Evolutionary conservation across 176 grass and related monocot species (phyloP).

Genomic region (Triticum timopheevii): DNA sequence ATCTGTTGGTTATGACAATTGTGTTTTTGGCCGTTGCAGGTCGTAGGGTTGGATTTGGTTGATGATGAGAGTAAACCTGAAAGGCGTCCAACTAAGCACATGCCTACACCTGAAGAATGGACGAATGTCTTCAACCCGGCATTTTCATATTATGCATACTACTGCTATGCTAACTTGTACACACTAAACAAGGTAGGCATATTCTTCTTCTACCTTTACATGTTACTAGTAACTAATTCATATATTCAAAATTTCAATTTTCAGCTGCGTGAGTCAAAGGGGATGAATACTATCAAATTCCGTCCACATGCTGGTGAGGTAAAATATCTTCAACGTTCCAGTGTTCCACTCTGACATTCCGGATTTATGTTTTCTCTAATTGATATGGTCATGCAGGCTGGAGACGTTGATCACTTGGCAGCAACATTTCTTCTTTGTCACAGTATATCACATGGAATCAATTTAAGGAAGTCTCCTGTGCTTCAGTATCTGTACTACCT

Average conservation of each 20-base stretch:
- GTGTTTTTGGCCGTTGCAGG: slow-evolving; percentile 40
- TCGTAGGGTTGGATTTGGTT: slow-evolving; percentile 96
- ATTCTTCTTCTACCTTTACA: background rate
- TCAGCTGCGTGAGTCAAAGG: slow-evolving; percentile 94
- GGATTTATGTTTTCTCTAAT: slow-evolving; percentile 31
- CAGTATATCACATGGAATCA: slow-evolving; percentile 95
- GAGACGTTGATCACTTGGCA: slow-evolving; percentile 89
- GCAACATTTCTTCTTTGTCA: slow-evolving; percentile 87
- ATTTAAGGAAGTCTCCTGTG: slow-evolving; percentile 93
- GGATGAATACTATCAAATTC: slow-evolving; percentile 98
- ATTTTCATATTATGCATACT: slow-evolving; percentile 99
- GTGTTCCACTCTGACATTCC: slow-evolving; percentile 21
- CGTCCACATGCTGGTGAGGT: slow-evolving; percentile 98
- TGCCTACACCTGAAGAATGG: slow-evolving; percentile 94
- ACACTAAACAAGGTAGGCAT: slow-evolving; percentile 85
- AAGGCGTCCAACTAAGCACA: slow-evolving; percentile 96
- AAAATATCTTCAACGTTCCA: slow-evolving; percentile 11
- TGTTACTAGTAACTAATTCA: slow-evolving; percentile 30
- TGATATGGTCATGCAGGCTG: slow-evolving; percentile 56
- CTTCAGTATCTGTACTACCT: slow-evolving; percentile 99
- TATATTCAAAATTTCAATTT: slow-evolving; percentile 27
- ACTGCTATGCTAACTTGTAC: slow-evolving; percentile 96
- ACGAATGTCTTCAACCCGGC: slow-evolving; percentile 98
- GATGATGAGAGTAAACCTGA: slow-evolving; percentile 99
- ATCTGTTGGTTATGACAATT: slow-evolving; percentile 5